Base-by-base conservation (phyloP, 2,329 filamentous ascomycete genomes). In the Hirsutella rhossiliensis region DNA sequence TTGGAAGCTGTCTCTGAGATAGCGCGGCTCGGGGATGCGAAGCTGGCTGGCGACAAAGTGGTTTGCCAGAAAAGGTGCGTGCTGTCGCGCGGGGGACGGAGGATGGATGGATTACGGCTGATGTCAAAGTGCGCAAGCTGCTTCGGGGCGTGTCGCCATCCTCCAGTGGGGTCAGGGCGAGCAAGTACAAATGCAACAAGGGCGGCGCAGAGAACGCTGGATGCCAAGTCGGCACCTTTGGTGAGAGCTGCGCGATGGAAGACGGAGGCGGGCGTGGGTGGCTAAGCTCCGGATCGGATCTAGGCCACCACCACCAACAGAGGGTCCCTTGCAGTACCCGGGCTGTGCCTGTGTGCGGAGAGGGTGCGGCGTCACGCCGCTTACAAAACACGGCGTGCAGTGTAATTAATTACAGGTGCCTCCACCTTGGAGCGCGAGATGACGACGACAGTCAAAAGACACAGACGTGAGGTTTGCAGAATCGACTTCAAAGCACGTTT, bases 121-220 rank as follows among this genome's bases (percentile, higher is more conserved):
- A n/a, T 41, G 40, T 48, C 46, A 52, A 43, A 45, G 43, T 40
- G 47, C 42, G 48, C 42, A 43, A 41, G 40, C 39, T 31, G 47
- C 43, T 40, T 45, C 23, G 42, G 41, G 48, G 40, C 38, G 41
- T 52, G 38, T 57, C 47, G 51, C 49, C 52, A 57, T 56, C 47
- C 49, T 49, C 41, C 36, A 36, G 41, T 20, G 38, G 17, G 7
- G n/a, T 5, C 15, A 4, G 18, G 17, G 15, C 15, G 34, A 37
- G 15, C 5, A 37, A 11, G 34, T 18, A n/a, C n/a, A 17, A 5
- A 11, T 4, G 15, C 9, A n/a, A 18, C 7, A 11, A n/a, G 6
- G 34, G 9, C 9, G 34, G 34, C 15, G 17, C n/a, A 11, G n/a
- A 17, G 18, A 18, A n/a, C 11, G n/a, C 34, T 7, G 4, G 36